phyloP scores from a whole-genome alignment of 2,329 filamentous ascomycete species.

The Colletotrichum orchidophilum region DNA sequence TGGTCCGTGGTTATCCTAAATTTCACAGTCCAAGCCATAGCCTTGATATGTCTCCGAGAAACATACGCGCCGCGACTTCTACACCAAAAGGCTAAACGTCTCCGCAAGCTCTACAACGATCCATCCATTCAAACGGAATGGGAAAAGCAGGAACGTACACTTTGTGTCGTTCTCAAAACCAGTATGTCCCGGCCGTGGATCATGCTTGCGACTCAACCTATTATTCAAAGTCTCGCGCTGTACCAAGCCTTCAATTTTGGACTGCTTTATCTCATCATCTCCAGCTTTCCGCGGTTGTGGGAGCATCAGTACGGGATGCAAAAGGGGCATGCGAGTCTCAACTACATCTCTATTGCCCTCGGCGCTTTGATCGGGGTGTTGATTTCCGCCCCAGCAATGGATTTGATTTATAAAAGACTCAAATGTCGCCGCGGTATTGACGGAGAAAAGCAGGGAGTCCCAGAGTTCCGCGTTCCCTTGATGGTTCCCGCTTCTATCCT shows the following conservation, averaged over 20 bases:
- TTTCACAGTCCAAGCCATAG: slow-evolving; percentile 45
- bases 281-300: slow-evolving; percentile 70
- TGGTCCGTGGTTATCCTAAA: slow-evolving; percentile 55
- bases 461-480: slow-evolving; percentile 63
- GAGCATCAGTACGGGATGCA: slow-evolving; percentile 61
- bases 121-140: slow-evolving; percentile 44
- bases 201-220: slow-evolving; percentile 66
- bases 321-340: slow-evolving; percentile 67
- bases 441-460: slow-evolving; percentile 43
- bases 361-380: slow-evolving; percentile 69
- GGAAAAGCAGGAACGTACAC: slow-evolving; percentile 47
- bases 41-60: slow-evolving; percentile 47
- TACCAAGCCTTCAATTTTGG: slow-evolving; percentile 70
- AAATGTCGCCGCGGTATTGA: slow-evolving; percentile 36
- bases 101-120: slow-evolving; percentile 45
- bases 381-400: slow-evolving; percentile 54
- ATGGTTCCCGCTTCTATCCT: slow-evolving; percentile 58
- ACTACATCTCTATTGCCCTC: slow-evolving; percentile 70
- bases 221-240: slow-evolving; percentile 64
- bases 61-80: slow-evolving; percentile 50
- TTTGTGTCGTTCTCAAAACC: slow-evolving; percentile 37
- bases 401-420: slow-evolving; percentile 47
- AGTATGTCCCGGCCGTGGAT: slow-evolving; percentile 64
- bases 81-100: slow-evolving; percentile 41
- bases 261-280: slow-evolving; percentile 70